Conservation (phyloP, 2,329 filamentous ascomycete genomes). For the Hymenoscyphus infarciens region DNA sequence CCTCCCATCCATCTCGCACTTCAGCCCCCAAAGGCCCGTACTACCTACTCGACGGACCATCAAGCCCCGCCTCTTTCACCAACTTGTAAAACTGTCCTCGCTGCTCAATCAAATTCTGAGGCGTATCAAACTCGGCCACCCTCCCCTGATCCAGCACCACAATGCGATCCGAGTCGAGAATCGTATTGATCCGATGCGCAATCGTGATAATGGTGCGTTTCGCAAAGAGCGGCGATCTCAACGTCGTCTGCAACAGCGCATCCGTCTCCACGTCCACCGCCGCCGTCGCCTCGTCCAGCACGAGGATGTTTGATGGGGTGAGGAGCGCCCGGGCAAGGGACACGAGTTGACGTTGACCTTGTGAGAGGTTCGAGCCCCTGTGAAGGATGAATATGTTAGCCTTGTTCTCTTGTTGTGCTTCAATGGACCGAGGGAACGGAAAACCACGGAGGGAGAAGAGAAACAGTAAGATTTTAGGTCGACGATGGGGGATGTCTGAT, state of each 20-base stretch:
- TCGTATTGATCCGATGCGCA: slow-evolving; percentile 96
- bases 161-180: slow-evolving; percentile 83
- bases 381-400: slow-evolving; percentile 10
- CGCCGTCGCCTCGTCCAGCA: slow-evolving; percentile 94
- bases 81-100: slow-evolving; percentile 83
- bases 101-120: slow-evolving; percentile 69
- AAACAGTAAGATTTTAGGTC: slow-evolving; percentile 11
- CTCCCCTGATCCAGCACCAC: slow-evolving; percentile 88
- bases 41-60: slow-evolving; percentile 17
- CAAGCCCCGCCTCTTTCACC: slow-evolving; percentile 84
- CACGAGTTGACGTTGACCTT: slow-evolving; percentile 90
- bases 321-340: slow-evolving; percentile 91
- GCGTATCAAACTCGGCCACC: slow-evolving; percentile 90
- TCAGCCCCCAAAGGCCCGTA: background rate
- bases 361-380: slow-evolving; percentile 86
- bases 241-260: slow-evolving; percentile 60
- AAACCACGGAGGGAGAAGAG: slow-evolving; percentile 3
- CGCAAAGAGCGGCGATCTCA: slow-evolving; percentile 67
- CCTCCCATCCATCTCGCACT: background rate
- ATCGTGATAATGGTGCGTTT: slow-evolving; percentile 98
- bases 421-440: background rate
- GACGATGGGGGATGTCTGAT: slow-evolving; percentile 1
- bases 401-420: slow-evolving; percentile 5
- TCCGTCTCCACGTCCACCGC: slow-evolving; percentile 67
- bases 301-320: slow-evolving; percentile 93